Percentiles rank a stretch among this genome's conserved stretches.
These are phyloP conservation scores for Lentinula novae-zelandiae DNA, from an alignment of 1,284 basidiomycete genomes.

Conservation along the genomic window DNA sequence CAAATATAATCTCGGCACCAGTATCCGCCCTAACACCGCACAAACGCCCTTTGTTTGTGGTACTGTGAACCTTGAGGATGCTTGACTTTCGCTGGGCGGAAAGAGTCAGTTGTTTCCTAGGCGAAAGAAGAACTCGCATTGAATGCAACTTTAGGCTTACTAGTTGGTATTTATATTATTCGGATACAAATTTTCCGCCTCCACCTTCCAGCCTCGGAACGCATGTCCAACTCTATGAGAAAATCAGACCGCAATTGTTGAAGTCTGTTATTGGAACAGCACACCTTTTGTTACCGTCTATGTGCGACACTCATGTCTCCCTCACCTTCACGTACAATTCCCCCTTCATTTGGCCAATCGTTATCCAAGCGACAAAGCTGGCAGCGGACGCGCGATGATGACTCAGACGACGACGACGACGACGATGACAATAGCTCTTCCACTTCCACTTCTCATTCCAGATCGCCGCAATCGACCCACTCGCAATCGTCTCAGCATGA, in stretches of 20 bases:
- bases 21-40: neutral
- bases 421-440: neutral
- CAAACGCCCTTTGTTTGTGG: neutral
- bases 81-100: too few relatives aligned
- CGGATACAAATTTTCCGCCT: neutral
- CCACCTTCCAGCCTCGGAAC: neutral
- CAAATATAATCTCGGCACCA: neutral
- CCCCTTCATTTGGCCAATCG: neutral
- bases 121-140: too few relatives aligned
- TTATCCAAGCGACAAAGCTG: neutral
- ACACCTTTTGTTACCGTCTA: neutral
- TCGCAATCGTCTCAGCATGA: neutral
- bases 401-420: conserved; percentile 1
- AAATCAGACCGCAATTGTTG: neutral
- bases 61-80: neutral
- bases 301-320: neutral
- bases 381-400: neutral
- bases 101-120: too few relatives aligned
- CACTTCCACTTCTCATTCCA: neutral
- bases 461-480: neutral
- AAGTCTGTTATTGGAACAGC: neutral
- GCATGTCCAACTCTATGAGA: neutral
- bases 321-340: neutral
- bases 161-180: too few relatives aligned
- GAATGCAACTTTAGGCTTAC: too few relatives aligned